A percentile compares a stretch with the other conserved stretches of the same genome.
Conservation (phyloP, 768 basidiomycete species). For the Dendrothele bispora region DNA sequence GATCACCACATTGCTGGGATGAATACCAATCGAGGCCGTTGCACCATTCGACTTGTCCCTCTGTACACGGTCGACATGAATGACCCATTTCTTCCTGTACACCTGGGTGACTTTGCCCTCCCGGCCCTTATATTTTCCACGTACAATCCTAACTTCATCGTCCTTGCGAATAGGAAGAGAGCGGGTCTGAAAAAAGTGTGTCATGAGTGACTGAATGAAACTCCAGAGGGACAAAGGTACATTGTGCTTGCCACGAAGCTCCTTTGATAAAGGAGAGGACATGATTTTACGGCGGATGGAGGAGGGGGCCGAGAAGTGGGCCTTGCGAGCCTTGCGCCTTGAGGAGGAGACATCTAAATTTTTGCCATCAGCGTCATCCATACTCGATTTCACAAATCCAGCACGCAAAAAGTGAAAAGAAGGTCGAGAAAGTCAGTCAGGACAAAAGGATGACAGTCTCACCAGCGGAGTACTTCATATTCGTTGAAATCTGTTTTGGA, state of each 20-base stretch:
- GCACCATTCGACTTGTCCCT: conserved; percentile 98
- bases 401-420: conserved; percentile 24
- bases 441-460: too few species aligned
- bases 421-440: too few species aligned
- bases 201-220: not conserved
- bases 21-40: conserved; percentile 89
- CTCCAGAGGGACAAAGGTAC: conserved; percentile 45
- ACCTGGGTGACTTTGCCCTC: conserved; percentile 98
- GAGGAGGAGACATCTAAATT: conserved; percentile 91
- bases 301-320: conserved; percentile 95
- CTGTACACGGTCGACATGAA: conserved; percentile 97
- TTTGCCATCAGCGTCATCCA: conserved; percentile 14
- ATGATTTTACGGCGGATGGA: conserved; percentile 96
- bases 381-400: conserved; percentile 30
- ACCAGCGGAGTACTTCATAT: too few species aligned
- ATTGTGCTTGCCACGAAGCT: conserved; percentile 88
- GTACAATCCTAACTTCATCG: conserved; percentile 95
- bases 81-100: conserved; percentile 98
- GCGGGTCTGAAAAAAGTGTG: conserved; percentile 56
- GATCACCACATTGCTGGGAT: conserved; percentile 97
- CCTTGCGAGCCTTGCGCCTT: conserved; percentile 97
- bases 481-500: too few species aligned
- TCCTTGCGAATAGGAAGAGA: conserved; percentile 96
- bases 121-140: conserved; percentile 98
- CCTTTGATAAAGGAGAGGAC: conserved; percentile 95